phyloP scores from a whole-genome alignment of 2,329 filamentous ascomycete genomes.

The Aspergillus transmontanensis region DNA sequence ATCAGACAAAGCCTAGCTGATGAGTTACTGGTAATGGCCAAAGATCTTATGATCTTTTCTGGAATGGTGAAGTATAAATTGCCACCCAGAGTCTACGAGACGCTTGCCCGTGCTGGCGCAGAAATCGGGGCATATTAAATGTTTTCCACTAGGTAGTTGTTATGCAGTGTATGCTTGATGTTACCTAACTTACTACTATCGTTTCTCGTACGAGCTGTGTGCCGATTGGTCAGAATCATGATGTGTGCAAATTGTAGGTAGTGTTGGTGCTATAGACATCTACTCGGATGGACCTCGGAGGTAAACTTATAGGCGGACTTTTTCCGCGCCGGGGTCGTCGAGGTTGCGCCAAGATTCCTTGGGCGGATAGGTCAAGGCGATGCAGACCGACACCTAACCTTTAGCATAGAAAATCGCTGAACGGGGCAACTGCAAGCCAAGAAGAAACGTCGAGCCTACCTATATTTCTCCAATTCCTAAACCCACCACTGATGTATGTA shows the following conservation, averaged over 20 bases:
- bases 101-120: slow-evolving; percentile 77
- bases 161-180: background rate
- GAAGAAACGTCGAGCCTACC: background rate
- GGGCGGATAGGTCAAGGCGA: background rate
- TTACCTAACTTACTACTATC: background rate
- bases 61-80: slow-evolving; percentile 90
- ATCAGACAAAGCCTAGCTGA: slow-evolving; percentile 59
- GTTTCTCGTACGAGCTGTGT: background rate
- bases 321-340: background rate
- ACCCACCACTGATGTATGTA: background rate
- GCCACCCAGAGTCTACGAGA: slow-evolving; percentile 84
- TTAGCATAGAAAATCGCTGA: background rate
- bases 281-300: too few species aligned
- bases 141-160: background rate
- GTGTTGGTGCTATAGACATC: background rate
- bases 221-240: background rate
- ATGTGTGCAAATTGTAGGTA: background rate
- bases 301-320: background rate
- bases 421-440: background rate
- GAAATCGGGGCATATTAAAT: slow-evolving; percentile 55
- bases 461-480: background rate
- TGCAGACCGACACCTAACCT: background rate
- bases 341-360: background rate
- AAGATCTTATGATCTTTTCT: slow-evolving; percentile 91
- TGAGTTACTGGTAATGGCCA: slow-evolving; percentile 75